Evolutionary conservation across 2,329 filamentous ascomycete genomes (phyloP).

Genomic region (Chaetomium strumarium): DNA sequence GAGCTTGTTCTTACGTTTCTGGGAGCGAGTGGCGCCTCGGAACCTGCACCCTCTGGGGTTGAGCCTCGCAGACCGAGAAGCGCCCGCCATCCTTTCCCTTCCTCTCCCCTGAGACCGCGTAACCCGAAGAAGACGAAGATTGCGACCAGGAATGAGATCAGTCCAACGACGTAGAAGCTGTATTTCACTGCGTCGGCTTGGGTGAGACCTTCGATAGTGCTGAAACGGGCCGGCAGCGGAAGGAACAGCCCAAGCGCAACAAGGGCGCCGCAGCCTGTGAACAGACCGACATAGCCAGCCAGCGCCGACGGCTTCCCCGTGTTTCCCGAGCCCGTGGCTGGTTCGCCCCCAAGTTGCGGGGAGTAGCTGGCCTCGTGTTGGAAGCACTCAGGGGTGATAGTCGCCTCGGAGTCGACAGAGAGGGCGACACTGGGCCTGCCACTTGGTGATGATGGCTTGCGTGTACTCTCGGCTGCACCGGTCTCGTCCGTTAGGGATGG

Average conservation of each 20-base stretch:
- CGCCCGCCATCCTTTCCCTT: constrained; percentile 64
- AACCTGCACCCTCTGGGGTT: constrained; percentile 18
- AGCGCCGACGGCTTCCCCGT: constrained; percentile 53
- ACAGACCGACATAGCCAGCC: constrained; percentile 85
- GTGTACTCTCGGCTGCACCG: constrained; percentile 24
- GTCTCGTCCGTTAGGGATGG: constrained; percentile 60
- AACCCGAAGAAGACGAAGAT: constrained; percentile 75
- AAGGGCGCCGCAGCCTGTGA: constrained; percentile 86
- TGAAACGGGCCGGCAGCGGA: constrained; percentile 77
- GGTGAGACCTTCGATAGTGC: constrained; percentile 62
- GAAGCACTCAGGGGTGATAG: constrained; percentile 64
- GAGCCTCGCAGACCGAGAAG: constrained; percentile 41
- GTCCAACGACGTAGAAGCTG: constrained; percentile 82
- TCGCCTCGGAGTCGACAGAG: constrained; percentile 67
- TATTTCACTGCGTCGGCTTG: constrained; percentile 69
- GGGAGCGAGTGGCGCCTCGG: constrained; percentile 7
- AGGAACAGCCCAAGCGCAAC: constrained; percentile 78
- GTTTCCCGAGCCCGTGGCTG: constrained; percentile 21
- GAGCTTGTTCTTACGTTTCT: constrained; percentile 14
- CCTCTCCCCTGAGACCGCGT: constrained; percentile 62
- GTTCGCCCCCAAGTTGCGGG: constrained; percentile 2
- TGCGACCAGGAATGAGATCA: constrained; percentile 65
- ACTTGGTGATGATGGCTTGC: constrained; percentile 34
- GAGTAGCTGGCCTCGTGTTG: constrained; percentile 18
- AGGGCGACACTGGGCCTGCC: constrained; percentile 55